Evolutionary conservation across 805 yeast species (phyloP), one percentile per base, ranked within the genome.

Genomic region (Saccharomycopsis olivae): DNA sequence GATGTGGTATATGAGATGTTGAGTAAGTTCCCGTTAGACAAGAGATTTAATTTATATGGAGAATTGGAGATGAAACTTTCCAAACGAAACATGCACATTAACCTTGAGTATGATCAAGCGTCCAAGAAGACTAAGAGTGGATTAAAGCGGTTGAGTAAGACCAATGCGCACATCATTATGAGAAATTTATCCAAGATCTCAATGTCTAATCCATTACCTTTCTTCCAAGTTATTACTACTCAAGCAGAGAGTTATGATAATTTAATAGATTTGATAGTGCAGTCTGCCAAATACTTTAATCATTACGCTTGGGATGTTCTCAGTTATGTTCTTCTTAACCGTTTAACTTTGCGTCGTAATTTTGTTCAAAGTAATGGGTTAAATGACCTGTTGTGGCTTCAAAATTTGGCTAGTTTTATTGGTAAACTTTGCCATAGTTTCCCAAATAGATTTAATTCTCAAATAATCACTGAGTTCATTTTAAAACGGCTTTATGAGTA

Each of bases 171-270:
- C 19, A 71, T 74, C 17, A 78, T 83, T 71, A 79, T 80, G 72
- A 67, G 87, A 46, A 66, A 73, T 34, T 61, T 89, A 18, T 80
- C 94, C 0, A 76, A 78, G 48, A 65, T 85, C 10, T 71, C 87
- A 16, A 77, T 74, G 44, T 60, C 81, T 1, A 85, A 85, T 54
- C 96, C 97, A 2, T 54, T 87, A 15, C 80, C 94, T 2, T 74
- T 87, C 11, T 71, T 88, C 33, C 60, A 72, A 17, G 78, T 83
- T 0, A 68, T 84, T 34, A 65, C 88, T 9, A 74, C 75, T 34
- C 96, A 86, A 53, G 75, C 89, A 47, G 97, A 89, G 57, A 85
- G 92, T 61, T 89, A 89, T 54, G 95, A 82, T 53, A 89, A 89
- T 53, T 70, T 89, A 47, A 81, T 79, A 33, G 76, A 74, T 29